Base-by-base conservation (phyloP, 169 alveolate genomes). In the Eimeria zaria region DNA sequence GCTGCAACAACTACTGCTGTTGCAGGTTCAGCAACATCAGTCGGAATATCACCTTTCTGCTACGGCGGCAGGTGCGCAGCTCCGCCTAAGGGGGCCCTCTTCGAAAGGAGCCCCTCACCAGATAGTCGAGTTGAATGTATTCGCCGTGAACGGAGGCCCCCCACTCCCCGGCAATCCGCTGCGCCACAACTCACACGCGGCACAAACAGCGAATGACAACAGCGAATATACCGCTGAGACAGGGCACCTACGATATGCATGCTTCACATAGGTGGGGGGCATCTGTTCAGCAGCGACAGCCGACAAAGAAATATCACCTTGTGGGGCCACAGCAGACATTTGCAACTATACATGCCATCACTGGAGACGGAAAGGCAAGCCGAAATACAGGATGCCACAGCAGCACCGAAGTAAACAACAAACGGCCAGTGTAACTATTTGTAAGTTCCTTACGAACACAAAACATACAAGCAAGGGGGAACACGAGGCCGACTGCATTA, bases 121-220 rank as follows among this genome's bases (percentile, higher is more conserved):
- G 71, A 83, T 48, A n/a, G 91, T n/a, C 12, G 91, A 83, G 51
- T 83, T 83, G 73, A 83, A 83, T 53, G 91, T 55, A 83, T 83
- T 83, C 62, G 91, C 91, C 33, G 91, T 83, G 91, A 53, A 83
- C 12, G 74, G 11, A 9, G 91, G 74, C 5, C 91, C 91, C 4
- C 91, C 91, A 48, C 71, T 58, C 51, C 91, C 91, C 30, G 55
- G 76, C 91, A 73, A 83, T 30, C 91, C 91, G 91, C 91, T 83
- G 91, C 53, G 53, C n/a, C 58, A 55, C 91, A 83, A 41, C 73
- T 9, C 91, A 83, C 67, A 55, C 24, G 6, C 33, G 71, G n/a
- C 16, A 27, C 89, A 83, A 4, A 74, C 39, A 20, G 88, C 27
- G 67, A 76, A 44, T 27, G 39, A n/a, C 27, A 44, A 48, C 55